Evolutionary conservation across 2,329 filamentous ascomycete genomes (phyloP).

Genomic region (Colletotrichum lindemuthianum): DNA sequence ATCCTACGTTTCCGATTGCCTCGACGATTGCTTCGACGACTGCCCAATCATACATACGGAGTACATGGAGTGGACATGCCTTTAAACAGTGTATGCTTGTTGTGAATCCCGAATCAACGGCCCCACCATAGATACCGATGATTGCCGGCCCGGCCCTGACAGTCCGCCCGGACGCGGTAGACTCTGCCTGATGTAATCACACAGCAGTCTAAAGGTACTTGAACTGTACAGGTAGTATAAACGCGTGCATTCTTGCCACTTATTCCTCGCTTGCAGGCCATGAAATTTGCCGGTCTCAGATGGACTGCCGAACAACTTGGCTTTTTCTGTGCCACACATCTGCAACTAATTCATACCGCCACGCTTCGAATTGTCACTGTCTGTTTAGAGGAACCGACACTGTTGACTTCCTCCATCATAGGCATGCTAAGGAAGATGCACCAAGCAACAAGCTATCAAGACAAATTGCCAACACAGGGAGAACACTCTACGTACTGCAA

Average conservation of each 20-base stretch:
- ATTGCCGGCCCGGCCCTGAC: conserved; percentile 8
- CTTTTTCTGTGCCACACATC: not conserved
- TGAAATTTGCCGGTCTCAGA: not conserved
- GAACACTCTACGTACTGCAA: too few relatives aligned
- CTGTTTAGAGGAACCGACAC: too few relatives aligned
- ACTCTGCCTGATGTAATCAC: not conserved
- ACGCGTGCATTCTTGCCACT: too few relatives aligned
- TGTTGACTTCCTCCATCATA: too few relatives aligned
- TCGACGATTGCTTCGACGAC: not conserved
- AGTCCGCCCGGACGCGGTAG: not conserved
- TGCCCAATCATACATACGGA: too few relatives aligned
- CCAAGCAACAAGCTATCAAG: too few relatives aligned
- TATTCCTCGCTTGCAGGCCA: not conserved
- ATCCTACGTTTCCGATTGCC: not conserved
- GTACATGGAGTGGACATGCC: too few relatives aligned
- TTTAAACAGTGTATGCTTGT: too few relatives aligned
- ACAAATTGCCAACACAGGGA: too few relatives aligned
- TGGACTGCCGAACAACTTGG: not conserved
- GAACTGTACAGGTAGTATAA: too few relatives aligned
- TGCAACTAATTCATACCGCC: not conserved
- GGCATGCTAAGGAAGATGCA: too few relatives aligned
- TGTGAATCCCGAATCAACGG: not conserved
- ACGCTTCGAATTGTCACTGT: too few relatives aligned
- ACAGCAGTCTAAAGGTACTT: not conserved
- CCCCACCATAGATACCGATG: conserved; percentile 10